Percentiles rank a stretch among this genome's conserved stretches.
phyloP scores from a whole-genome alignment of 306 rosid genomes.

The Castanopsis chinensis region DNA sequence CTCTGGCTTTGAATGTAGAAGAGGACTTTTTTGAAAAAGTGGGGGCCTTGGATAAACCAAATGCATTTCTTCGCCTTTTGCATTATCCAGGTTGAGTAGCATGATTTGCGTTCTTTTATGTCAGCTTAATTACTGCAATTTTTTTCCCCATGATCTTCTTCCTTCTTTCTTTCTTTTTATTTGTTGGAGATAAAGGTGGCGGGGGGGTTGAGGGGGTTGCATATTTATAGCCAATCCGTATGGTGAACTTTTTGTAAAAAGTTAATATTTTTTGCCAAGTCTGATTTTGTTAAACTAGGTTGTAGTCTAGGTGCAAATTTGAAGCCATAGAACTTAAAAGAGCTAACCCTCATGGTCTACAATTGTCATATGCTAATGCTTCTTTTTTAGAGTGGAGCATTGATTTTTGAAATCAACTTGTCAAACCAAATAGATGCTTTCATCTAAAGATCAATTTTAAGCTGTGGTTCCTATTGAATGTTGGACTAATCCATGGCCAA shows the following conservation, averaged over 20 bases:
- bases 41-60: conserved; percentile 47
- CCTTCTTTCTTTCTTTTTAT: background rate
- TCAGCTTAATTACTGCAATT: background rate
- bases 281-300: background rate
- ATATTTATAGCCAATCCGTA: background rate
- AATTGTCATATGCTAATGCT: background rate
- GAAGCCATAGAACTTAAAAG: background rate
- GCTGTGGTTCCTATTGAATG: background rate
- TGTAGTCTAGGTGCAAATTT: background rate
- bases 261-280: background rate
- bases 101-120: background rate
- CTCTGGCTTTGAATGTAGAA: conserved; percentile 67
- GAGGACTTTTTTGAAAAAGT: conserved; percentile 65
- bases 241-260: background rate
- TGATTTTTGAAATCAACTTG: background rate
- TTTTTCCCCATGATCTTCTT: background rate
- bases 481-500: background rate
- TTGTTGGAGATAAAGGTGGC: no score
- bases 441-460: background rate
- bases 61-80: conserved; percentile 68
- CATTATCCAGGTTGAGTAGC: conserved; percentile 68
- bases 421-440: background rate
- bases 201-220: no score
- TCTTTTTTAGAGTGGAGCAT: background rate
- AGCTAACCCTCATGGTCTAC: background rate